Base-by-base conservation (phyloP, 768 basidiomycete genomes). In the Mycena olivaceomarginata region DNA sequence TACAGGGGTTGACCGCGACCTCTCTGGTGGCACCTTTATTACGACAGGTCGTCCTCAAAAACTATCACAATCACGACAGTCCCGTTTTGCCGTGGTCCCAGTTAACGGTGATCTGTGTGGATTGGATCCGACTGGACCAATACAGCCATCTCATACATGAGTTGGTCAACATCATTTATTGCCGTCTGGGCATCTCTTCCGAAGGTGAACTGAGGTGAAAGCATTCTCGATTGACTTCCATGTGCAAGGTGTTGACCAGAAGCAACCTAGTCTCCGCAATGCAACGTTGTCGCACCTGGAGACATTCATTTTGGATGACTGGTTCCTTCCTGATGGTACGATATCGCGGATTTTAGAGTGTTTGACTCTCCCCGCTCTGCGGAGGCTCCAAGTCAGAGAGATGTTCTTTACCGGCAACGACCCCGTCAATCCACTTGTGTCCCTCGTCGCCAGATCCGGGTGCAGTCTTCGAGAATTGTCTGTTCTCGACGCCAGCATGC, bases 21-120 rank as follows among this genome's bases (percentile, higher is more conserved):
- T 15, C 25, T 45, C 46, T 46, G 31, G 65, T 18, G 45, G 45
- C 65, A 46, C 65, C 65, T 46, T 45, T 20, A 1, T 18, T 66
- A 31, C 65, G 18, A 31, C n/a, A 66, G 16, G 15, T 48, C 15
- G 22, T 12, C 45, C 37, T 62, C 13, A 8, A 20, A 20, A 1
- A 2, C 12, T 62, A 62, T 62, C 13, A 15, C 8, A 18, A 62
- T 40, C 16, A 7, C 13, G 4, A 40, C n/a, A 16, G 25, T 48
- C 16, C 22, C 15, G 37, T 66, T 66, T 66, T 66, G 5, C 43
- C 43, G 25, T 46, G 65, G 63, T 65, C 63, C 22, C 63, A 62
- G n/a, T 20, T 65, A 8, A 65, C 63, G 9, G 63, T 18, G 7
- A 22, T 65, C n/a, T 43, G n/a, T 45, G 65, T 48, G 48, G 16